Evolutionary conservation across 1,284 basidiomycete species (phyloP).

Genomic region (Boletus semigastroideus): DNA sequence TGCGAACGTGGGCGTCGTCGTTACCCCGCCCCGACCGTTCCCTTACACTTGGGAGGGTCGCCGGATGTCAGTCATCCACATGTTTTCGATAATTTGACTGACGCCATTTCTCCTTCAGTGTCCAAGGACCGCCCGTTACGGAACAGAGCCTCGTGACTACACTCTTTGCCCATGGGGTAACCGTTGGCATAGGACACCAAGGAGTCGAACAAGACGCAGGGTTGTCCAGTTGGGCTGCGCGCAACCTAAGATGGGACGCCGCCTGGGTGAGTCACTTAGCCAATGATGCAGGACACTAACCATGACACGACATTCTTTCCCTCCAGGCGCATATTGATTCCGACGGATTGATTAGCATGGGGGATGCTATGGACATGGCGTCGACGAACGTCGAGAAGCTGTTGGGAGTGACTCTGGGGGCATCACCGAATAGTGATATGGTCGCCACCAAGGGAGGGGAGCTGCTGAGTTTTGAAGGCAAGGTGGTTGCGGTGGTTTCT

Average conservation of each 20-base stretch:
- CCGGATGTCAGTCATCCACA: constrained; percentile 40
- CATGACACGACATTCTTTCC: neutral
- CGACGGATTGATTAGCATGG: constrained; percentile 21
- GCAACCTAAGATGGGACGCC: constrained; percentile 60
- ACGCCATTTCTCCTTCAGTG: constrained; percentile 28
- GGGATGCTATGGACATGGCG: constrained; percentile 26
- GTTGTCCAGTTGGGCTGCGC: constrained; percentile 48
- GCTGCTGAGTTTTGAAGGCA: constrained; percentile 44
- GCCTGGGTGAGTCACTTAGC: constrained; percentile 18
- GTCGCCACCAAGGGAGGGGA: constrained; percentile 51
- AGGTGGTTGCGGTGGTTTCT: constrained; percentile 48
- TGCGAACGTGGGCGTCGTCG: constrained; percentile 73
- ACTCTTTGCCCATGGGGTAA: constrained; percentile 67
- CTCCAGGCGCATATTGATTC: constrained; percentile 22
- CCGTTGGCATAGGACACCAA: constrained; percentile 66
- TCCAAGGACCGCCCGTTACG: constrained; percentile 74
- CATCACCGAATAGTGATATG: constrained; percentile 39
- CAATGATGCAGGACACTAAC: neutral
- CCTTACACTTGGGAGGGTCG: constrained; percentile 57
- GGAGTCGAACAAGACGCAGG: constrained; percentile 22
- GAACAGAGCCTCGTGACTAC: constrained; percentile 62
- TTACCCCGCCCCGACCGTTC: constrained; percentile 60
- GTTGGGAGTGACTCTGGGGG: constrained; percentile 41
- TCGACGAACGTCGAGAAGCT: constrained; percentile 49
- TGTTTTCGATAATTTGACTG: constrained; percentile 12